Percentiles rank a stretch among this genome's conserved stretches.
Conservation (phyloP, 495 filamentous ascomycete genomes). For the Trichoderma erinaceum region DNA sequence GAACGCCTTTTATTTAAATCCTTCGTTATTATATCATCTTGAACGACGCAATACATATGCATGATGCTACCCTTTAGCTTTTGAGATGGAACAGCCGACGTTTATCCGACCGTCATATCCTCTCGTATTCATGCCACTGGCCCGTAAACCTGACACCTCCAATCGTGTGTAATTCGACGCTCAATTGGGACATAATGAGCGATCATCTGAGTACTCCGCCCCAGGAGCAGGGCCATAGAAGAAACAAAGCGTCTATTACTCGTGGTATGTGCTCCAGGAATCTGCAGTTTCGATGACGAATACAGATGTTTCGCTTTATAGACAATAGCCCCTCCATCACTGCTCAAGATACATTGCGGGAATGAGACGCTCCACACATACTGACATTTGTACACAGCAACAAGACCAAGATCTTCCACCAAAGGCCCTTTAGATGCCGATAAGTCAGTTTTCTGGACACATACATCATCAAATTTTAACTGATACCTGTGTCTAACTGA, state of each 20-base stretch:
- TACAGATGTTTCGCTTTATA: background rate
- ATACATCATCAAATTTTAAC: conserved; percentile 2
- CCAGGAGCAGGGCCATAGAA: conserved; percentile 8
- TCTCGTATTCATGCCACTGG: no score
- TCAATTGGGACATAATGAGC: conserved; percentile 7
- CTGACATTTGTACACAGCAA: conserved; percentile 26
- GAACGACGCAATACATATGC: no score
- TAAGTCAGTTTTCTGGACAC: conserved; percentile 37
- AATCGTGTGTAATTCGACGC: background rate
- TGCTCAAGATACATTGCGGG: background rate
- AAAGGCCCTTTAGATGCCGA: conserved; percentile 51
- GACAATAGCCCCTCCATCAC: background rate
- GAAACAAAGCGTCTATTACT: conserved; percentile 16
- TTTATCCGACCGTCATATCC: no score
- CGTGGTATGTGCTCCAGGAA: background rate
- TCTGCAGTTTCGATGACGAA: conserved; percentile 14
- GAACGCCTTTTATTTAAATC: no score
- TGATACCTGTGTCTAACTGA: background rate
- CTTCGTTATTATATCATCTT: no score
- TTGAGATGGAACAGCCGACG: no score
- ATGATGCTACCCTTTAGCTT: no score
- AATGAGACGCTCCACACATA: background rate
- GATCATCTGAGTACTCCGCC: background rate
- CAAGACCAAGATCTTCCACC: conserved; percentile 45
- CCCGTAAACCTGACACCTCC: no score